Evolutionary conservation across 2,329 filamentous ascomycete genomes (phyloP), one percentile per base, ranked within the genome.

Genomic region (Aspergillus oerlinghausenensis): DNA sequence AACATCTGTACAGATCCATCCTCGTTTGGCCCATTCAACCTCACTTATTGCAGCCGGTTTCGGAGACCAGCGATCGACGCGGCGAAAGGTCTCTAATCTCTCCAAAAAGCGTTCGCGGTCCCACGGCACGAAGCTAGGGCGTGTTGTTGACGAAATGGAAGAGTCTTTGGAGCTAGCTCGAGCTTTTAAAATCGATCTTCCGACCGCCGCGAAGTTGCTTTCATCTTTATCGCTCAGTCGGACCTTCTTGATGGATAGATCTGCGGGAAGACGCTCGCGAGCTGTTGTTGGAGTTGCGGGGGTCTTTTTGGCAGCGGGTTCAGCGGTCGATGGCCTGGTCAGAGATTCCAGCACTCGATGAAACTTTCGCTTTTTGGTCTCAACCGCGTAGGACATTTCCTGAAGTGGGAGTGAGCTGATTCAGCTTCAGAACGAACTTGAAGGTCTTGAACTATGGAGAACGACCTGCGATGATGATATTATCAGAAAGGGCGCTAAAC

Each of bases 11-110:
- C 93, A 97, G 3, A 88, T 81, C 93, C 94, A 99, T 0, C 93
- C 93, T 57, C 89, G 80, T 78, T 93, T 96, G 0, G 92, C 92
- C 94, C 94, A 99, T 71, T 92, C 88, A 7, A 97, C 86, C 75
- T 97, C 94, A 69, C 86, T 91, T 65, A 97, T 87, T 35, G 80
- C 81, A 52, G 92, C 84, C 0, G 94, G 92, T 71, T 97, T 97
- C 0, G 90, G 89, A n/a, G 89, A 88, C 93, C 93, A 99, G 70
- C 89, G 84, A 54, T 91, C 94, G 50, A 97, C 86, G 63, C 93
- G 91, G 68, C 93, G 89, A 70, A 96, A 99, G 0, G 91, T 95
- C 58, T 88, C 88, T 28, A 99, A 80, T 25, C 94, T 81, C 65
- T 83, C 85, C 10, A 97, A 80, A 60, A 97, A 92, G 63, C 90